These are phyloP conservation scores for Haematococcus sp. DNA, from an alignment of 139 green algal species.

Conservation along the genomic window DNA sequence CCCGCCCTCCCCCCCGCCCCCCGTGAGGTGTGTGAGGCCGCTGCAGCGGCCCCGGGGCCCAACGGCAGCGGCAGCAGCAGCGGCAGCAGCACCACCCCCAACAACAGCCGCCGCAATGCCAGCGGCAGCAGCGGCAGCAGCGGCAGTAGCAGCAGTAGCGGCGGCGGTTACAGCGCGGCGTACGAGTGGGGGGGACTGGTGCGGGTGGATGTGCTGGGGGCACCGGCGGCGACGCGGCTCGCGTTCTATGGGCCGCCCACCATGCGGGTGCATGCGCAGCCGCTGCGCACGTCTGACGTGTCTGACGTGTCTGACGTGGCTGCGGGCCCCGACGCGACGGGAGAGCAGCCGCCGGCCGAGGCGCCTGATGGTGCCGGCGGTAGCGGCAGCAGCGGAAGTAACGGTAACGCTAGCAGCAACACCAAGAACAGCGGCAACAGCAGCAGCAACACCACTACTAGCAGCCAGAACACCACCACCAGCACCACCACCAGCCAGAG, in stretches of 20 bases:
- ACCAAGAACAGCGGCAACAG: too few relatives aligned
- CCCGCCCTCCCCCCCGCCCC: constrained; percentile 57
- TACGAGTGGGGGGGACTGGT: constrained; percentile 76
- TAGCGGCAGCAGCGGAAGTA: too few relatives aligned
- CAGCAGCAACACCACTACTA: too few relatives aligned
- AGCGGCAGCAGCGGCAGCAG: neutral
- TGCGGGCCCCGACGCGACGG: too few relatives aligned
- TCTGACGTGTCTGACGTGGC: too few relatives aligned
- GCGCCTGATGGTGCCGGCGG: too few relatives aligned
- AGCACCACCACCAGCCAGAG: too few relatives aligned
- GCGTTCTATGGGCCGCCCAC: constrained; percentile 42
- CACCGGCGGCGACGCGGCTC: constrained; percentile 27
- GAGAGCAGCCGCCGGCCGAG: too few relatives aligned
- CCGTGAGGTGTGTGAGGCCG: constrained; percentile 16
- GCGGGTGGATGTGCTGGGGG: constrained; percentile 69
- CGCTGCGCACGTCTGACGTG: neutral
- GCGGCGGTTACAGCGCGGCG: constrained; percentile 6
- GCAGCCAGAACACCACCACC: too few relatives aligned
- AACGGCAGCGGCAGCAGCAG: neutral
- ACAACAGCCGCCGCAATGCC: neutral
- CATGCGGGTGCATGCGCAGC: constrained; percentile 11
- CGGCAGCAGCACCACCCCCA: neutral
- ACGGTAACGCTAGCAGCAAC: too few relatives aligned
- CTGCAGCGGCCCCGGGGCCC: neutral
- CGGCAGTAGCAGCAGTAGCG: neutral